Evolutionary conservation across 345 rosid genomes (phyloP).

Genomic region (Populus euphratica): DNA sequence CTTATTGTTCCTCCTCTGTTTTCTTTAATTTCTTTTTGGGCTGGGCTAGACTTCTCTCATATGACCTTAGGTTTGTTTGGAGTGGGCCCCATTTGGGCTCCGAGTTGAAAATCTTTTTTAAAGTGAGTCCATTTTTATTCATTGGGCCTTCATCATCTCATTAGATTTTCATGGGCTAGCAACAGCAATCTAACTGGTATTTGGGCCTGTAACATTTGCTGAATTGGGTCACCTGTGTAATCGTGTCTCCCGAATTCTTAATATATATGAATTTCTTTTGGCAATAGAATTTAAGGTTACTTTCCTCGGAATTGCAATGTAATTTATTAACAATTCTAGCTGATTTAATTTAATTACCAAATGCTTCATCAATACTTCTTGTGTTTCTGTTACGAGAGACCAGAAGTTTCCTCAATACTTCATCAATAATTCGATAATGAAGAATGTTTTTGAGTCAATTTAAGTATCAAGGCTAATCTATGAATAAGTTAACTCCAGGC

Average conservation of each 20-base stretch:
- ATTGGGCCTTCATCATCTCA: background rate
- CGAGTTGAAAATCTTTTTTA: background rate
- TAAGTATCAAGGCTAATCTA: too few relatives aligned
- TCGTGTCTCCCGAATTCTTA: background rate
- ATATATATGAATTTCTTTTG: background rate
- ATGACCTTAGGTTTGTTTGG: background rate
- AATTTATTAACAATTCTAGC: background rate
- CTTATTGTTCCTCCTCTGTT: too few relatives aligned
- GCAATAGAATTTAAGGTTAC: too few relatives aligned
- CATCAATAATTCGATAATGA: too few relatives aligned
- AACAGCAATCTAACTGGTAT: background rate
- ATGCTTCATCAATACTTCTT: background rate
- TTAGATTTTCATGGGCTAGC: background rate
- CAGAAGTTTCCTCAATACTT: too few relatives aligned
- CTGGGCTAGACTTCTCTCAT: background rate
- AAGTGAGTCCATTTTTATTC: background rate
- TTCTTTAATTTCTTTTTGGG: background rate
- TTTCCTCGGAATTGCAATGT: background rate
- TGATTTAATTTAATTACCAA: background rate
- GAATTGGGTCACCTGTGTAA: background rate
- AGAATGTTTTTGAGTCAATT: too few relatives aligned
- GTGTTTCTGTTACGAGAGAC: too few relatives aligned
- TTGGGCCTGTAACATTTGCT: background rate
- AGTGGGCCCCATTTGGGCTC: background rate
- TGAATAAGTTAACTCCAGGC: too few relatives aligned